phyloP scores from a whole-genome alignment of 1,139 yeast genomes.

The Candida smagusa region DNA sequence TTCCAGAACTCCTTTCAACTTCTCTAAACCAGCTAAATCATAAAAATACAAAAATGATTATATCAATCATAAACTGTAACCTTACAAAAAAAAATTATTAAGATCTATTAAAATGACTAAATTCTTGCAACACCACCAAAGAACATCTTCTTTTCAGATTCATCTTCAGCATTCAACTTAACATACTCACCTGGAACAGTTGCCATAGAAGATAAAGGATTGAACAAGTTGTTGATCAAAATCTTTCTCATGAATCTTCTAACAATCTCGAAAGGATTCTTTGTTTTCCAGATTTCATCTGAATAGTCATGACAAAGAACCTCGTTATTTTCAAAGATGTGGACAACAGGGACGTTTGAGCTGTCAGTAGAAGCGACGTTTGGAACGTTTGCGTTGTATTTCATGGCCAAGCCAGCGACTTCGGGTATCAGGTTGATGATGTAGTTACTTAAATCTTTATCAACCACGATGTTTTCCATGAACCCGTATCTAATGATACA shows the following conservation, averaged over 20 bases:
- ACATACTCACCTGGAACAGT: slow-evolving; percentile 24
- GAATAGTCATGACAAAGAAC: slow-evolving; percentile 24
- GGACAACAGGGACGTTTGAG: slow-evolving; percentile 23
- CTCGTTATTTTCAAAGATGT: slow-evolving; percentile 36
- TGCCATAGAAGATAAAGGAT: slow-evolving; percentile 28
- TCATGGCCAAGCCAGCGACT: slow-evolving; percentile 11
- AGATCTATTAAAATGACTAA: slow-evolving; percentile 2
- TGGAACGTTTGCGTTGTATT: slow-evolving; percentile 5
- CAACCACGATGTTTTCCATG: slow-evolving; percentile 37
- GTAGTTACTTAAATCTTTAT: slow-evolving; percentile 20
- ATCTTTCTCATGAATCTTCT: slow-evolving; percentile 18
- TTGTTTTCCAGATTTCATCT: slow-evolving; percentile 13
- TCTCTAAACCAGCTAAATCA: no score
- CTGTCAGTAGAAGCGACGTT: slow-evolving; percentile 1
- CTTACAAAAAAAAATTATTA: not conserved
- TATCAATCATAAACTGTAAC: no score
- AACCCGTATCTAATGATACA: slow-evolving; percentile 47
- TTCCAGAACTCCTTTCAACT: no score
- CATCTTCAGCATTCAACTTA: slow-evolving; percentile 19
- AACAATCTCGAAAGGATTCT: slow-evolving; percentile 16
- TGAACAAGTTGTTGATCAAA: slow-evolving; percentile 24
- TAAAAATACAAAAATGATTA: no score
- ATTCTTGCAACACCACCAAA: slow-evolving; percentile 26
- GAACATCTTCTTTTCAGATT: slow-evolving; percentile 22
- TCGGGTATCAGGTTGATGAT: slow-evolving; percentile 26